Evolutionary conservation across 768 basidiomycete species (phyloP), one percentile per base, ranked within the genome.

Genomic region (Megacollybia marginata): DNA sequence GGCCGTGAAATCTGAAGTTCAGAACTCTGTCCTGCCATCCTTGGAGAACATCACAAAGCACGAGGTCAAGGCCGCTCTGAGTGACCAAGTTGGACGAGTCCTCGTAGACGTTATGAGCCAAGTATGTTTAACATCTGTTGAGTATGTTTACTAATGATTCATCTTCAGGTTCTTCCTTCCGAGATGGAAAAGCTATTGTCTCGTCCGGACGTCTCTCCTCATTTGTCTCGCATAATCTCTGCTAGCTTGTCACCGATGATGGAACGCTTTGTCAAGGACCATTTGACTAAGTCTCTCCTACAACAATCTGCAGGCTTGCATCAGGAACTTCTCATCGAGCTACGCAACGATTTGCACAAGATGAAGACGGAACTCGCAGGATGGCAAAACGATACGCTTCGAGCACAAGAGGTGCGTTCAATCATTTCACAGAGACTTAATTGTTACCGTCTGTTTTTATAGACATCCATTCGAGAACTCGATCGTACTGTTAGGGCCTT

Each of bases 1-100:
- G 75, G 91, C 89, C 12, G 85, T 92, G 59, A 91, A 90, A 70
- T 74, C 70, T 47, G 90, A 92, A 62, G 85, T 92, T 13, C 88
- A 88, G 62, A 84, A 75, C 57, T 89, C 88, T 0, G 87, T 93
- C 11, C 71, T 92, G 16, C 91, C 91, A 4, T 79, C 88, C 8
- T 71, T 93, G 33, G 88, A 91, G 63, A 82, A 69, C 48, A 88
- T 92, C 62, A 92, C 88, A 9, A 85, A 82, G 66, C 80, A 67
- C 46, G 90, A 92, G 65, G 85, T 94, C 48, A 85, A 83, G 64
- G 67, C 78, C 5, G 88, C 85, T 10, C 71, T 92, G 53, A 85
- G 83, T 56, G 83, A 83, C 51, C 88, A 91, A 58, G 78, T 94
- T 52, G 80, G 84, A 33, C 76, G 79, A 55, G 85, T 85, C 8